Base-by-base conservation (phyloP, 208 protist species). In the Leishmania amazonensis region DNA sequence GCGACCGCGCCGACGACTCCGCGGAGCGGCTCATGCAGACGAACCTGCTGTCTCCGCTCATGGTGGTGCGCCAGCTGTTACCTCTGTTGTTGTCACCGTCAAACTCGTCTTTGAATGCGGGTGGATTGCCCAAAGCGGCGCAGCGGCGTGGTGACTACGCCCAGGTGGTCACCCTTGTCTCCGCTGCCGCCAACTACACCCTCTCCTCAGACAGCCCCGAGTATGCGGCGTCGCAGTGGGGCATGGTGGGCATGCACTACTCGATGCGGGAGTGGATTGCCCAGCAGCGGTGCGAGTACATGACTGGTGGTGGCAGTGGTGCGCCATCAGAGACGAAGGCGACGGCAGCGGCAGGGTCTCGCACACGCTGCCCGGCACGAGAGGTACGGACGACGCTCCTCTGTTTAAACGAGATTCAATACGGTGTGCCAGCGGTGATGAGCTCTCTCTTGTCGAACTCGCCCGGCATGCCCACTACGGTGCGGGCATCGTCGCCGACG, bases 181-280 rank as follows among this genome's bases (percentile, higher is more conserved):
- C 83, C 62, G 80, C 68, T 7, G 40, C 77, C 38, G 84, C 80
- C 76, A 62, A 78, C 76, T 84, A 84, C 31, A 57, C 83, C 53
- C 85, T 86, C 8, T 68, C 54, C 6, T 40, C 81, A 64, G 58
- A 76, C 40, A 71, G 81, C 17, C 88, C 88, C 35, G 90, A 93
- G 53, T 90, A 88, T 81, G 80, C 86, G 28, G 90, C 90, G 38
- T 90, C 88, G 53, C 86, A 91, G 71, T 93, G 88, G 88, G 90
- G 83, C 15, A 73, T 84, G 65, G 75, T 91, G 40, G 90, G 90
- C 47, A 60, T 86, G 70, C 88, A 91, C 81, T 86, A 92, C 78
- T 91, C 88, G 64, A 86, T 94, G 76, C 84, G 85, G 19, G 83
- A 83, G 76, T 92, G 90, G 75, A 57, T 79, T 45, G 38, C 62